Evolutionary conservation across 129 eudicot genomes (phyloP), one percentile per base, ranked within the genome.

Genomic region (Glebionis coronaria): DNA sequence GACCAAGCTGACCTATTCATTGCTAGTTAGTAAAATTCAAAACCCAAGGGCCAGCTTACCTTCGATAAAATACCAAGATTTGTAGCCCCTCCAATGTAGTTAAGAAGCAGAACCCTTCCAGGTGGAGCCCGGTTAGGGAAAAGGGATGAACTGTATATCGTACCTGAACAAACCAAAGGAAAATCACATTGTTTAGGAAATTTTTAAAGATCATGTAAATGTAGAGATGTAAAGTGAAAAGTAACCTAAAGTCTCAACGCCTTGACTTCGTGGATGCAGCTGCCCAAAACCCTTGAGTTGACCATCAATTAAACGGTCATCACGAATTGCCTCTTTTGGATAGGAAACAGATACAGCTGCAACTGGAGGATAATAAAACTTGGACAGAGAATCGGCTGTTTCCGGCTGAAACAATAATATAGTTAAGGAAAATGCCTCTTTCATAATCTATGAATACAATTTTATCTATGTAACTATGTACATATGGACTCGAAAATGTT

Each of bases 231-330:
- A 2, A 56, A 31, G 58, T 47, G 56, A 68, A 52, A 45, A 58
- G 62, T 71, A 60, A 91, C 97, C 98, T 70, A 91, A 70, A 42
- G 98, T 91, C 83, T 91, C 98, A 67, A 88, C 96, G 65, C 95
- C 98, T 75, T 91, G 98, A 83, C 88, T 83, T 60, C 98, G 85
- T 5, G 98, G 98, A 83, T 88, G 95, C 72, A 91, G 82, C 74
- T 91, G 98, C 45, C 98, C 98, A 72, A 91, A 91, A 65, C 98
- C 98, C 86, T 91, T 83, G 3, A 91, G 88, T 68, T 91, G 79
- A 61, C 96, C 98, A 73, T 88, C 96, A 44, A 88, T 82, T 67
- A 91, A 76, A 68, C 96, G 80, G 25, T 91, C 96, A 51, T 73
- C 53, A 52, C 95, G 95, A 73, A 91, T 80, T 47, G 96, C 95